These are phyloP conservation scores for Colletotrichum limetticola DNA, from an alignment of 2,329 filamentous ascomycete genomes.

Conservation along the genomic window DNA sequence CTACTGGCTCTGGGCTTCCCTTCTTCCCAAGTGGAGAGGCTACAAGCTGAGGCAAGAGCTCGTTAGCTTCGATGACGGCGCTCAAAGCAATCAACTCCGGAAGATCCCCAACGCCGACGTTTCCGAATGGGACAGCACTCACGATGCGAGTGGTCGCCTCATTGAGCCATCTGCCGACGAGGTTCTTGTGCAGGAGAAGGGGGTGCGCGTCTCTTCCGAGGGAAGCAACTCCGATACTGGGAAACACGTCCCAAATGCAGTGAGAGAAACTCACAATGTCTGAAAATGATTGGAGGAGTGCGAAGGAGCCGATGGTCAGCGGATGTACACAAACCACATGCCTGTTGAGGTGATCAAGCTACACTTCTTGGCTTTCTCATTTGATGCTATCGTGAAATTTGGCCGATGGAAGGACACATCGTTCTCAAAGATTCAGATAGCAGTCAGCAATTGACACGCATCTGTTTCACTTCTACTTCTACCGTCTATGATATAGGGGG, in stretches of 20 bases:
- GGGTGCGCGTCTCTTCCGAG: not conserved
- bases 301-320: not conserved
- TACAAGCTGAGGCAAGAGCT: slow-evolving; percentile 68
- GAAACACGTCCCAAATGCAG: not conserved
- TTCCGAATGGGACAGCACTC: slow-evolving; percentile 65
- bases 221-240: not conserved
- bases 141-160: slow-evolving; percentile 58
- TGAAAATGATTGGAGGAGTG: not conserved
- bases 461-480: not conserved
- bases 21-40: slow-evolving; percentile 60
- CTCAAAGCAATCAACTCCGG: slow-evolving; percentile 57
- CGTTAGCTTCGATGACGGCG: slow-evolving; percentile 46
- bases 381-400: no score
- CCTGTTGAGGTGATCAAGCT: not conserved
- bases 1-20: slow-evolving; percentile 67
- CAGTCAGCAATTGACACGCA: not conserved
- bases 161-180: not conserved
- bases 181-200: not conserved
- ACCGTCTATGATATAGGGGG: not conserved
- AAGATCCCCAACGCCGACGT: slow-evolving; percentile 63
- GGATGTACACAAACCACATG: not conserved
- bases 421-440: not conserved
- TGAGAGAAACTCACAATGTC: not conserved
- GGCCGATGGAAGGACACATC: not conserved
- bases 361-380: not conserved